Evolutionary conservation across 1,139 yeast species (phyloP).

Genomic region (Debaryomyces robertsiae): DNA sequence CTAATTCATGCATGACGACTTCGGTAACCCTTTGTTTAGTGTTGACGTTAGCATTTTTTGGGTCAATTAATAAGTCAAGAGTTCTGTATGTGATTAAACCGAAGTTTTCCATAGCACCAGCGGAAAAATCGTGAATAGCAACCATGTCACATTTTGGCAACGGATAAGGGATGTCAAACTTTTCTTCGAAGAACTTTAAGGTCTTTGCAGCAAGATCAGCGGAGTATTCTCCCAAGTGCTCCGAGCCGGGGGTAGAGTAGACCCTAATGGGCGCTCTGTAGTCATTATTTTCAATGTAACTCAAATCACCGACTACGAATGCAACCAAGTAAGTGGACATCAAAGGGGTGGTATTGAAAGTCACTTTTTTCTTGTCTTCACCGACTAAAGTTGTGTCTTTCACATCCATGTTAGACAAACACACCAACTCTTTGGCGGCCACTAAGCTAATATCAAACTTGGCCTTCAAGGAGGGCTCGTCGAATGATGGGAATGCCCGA

Average conservation of each 20-base stretch:
- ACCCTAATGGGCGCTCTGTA: constrained; percentile 66
- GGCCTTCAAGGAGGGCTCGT: constrained; percentile 85
- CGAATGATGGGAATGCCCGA: constrained; percentile 88
- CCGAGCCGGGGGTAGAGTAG: constrained; percentile 56
- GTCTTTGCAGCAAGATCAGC: constrained; percentile 55
- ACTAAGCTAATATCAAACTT: constrained; percentile 68
- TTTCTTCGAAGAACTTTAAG: constrained; percentile 51
- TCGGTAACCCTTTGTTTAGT: constrained; percentile 78
- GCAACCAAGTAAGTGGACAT: constrained; percentile 84
- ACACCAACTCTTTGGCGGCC: constrained; percentile 60
- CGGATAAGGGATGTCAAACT: constrained; percentile 61
- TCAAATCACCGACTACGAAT: constrained; percentile 76
- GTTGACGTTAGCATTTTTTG: constrained; percentile 43
- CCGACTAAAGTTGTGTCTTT: constrained; percentile 48
- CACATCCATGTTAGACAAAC: constrained; percentile 80
- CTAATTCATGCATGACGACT: constrained; percentile 87
- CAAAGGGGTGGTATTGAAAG: constrained; percentile 58
- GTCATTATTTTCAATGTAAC: constrained; percentile 62
- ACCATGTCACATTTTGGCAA: constrained; percentile 60
- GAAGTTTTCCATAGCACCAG: constrained; percentile 67
- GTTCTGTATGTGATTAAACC: constrained; percentile 59
- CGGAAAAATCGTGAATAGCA: constrained; percentile 60
- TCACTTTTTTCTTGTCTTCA: constrained; percentile 52
- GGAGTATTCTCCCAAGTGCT: constrained; percentile 51
- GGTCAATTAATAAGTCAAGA: constrained; percentile 54